phyloP scores from a whole-genome alignment of 352 stramenopile species.

The Phytopythium helicoides region DNA sequence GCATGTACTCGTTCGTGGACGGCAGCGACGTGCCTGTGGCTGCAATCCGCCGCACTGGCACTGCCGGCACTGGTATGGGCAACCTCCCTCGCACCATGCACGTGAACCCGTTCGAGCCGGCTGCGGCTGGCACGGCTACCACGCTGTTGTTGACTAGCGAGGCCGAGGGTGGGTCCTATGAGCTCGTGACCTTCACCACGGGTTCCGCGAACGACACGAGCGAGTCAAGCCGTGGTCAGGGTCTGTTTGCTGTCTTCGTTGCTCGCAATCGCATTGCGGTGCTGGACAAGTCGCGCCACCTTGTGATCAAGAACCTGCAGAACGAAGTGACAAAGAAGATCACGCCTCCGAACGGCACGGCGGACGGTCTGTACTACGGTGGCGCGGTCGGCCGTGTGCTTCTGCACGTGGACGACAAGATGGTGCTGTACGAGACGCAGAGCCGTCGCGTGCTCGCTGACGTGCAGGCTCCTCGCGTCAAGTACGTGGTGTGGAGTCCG shows the following conservation, averaged over 20 bases:
- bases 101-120: constrained; percentile 96
- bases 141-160: constrained; percentile 95
- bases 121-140: constrained; percentile 70
- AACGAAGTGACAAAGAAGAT: constrained; percentile 99
- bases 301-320: constrained; percentile 99
- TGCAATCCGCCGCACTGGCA: constrained; percentile 65
- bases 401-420: constrained; percentile 95
- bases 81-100: constrained; percentile 93
- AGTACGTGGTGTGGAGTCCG: constrained; percentile 97
- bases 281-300: constrained; percentile 95
- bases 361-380: constrained; percentile 96
- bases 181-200: constrained; percentile 95
- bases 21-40: constrained; percentile 76
- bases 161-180: constrained; percentile 96
- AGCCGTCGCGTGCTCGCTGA: constrained; percentile 95
- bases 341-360: constrained; percentile 92
- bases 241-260: constrained; percentile 97
- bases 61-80: constrained; percentile 84
- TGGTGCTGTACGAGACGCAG: constrained; percentile 98
- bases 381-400: constrained; percentile 97
- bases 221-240: constrained; percentile 93
- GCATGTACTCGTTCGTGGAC: constrained; percentile 94
- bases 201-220: constrained; percentile 74
- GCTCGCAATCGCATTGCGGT: constrained; percentile 97
- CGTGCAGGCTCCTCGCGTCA: constrained; percentile 95